Percentiles rank a stretch among this genome's conserved stretches.
Evolutionary conservation across 2,329 filamentous ascomycete species (phyloP).

Genomic region (Colletotrichum coccodes): DNA sequence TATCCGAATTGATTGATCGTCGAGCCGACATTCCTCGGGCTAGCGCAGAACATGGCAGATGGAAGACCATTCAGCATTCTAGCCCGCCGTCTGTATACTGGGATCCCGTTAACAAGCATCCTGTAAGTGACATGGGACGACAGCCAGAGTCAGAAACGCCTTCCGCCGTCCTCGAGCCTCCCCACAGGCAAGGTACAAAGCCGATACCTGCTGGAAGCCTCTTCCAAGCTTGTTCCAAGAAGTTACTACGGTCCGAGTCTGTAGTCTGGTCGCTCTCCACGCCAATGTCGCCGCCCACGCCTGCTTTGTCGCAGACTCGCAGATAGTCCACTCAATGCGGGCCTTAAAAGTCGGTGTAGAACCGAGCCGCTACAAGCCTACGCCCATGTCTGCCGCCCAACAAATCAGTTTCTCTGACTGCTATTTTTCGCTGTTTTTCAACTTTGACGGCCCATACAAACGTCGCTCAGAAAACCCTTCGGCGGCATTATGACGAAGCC

Average conservation of each 20-base stretch:
- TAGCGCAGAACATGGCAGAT: constrained; percentile 24
- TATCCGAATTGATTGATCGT: constrained; percentile 26
- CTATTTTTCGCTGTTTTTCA: constrained; percentile 7
- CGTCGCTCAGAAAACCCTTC: constrained; percentile 1
- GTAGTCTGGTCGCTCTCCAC: constrained; percentile 7
- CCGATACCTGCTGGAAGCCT: constrained; percentile 8
- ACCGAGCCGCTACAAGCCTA: constrained; percentile 19
- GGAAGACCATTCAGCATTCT: constrained; percentile 24
- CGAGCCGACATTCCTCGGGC: constrained; percentile 21
- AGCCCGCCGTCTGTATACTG: constrained; percentile 16
- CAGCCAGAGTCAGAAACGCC: constrained; percentile 14
- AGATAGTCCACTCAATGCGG: constrained; percentile 34
- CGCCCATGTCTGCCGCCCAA: constrained; percentile 31
- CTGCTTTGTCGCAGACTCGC: constrained; percentile 30
- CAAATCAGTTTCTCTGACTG: constrained; percentile 21
- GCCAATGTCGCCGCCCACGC: constrained; percentile 23
- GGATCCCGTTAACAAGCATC: constrained; percentile 26
- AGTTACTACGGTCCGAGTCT: constrained; percentile 21
- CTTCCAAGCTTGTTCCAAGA: constrained; percentile 1
- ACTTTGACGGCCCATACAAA: not conserved
- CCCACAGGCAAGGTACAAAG: constrained; percentile 1
- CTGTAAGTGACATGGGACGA: constrained; percentile 32
- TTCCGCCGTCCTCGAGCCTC: not conserved
- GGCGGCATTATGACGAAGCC: constrained; percentile 22
- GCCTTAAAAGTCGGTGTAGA: constrained; percentile 36